Evolutionary conservation across 2,329 filamentous ascomycete species (phyloP).

Genomic region (Penicillium brasilianum): DNA sequence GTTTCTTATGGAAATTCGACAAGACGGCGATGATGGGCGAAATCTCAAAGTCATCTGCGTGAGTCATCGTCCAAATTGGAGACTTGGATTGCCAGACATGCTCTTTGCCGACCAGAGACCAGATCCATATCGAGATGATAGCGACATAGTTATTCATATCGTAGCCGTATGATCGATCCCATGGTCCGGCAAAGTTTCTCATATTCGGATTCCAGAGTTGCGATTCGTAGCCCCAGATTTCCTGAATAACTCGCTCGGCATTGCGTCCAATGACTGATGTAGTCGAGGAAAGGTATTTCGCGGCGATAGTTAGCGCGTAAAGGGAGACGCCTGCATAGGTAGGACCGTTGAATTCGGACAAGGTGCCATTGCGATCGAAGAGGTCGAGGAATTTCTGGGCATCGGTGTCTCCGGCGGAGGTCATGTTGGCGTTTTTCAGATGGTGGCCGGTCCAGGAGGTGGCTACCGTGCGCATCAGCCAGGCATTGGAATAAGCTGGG

Average conservation of each 20-base stretch:
- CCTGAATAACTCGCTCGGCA: slow-evolving; percentile 54
- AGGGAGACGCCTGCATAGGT: slow-evolving; percentile 68
- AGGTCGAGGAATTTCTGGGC: slow-evolving; percentile 62
- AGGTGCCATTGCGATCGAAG: slow-evolving; percentile 60
- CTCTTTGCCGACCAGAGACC: slow-evolving; percentile 52
- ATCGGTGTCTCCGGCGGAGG: slow-evolving; percentile 60
- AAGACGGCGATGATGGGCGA: slow-evolving; percentile 60
- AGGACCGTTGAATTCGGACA: slow-evolving; percentile 67
- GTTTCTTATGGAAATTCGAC: slow-evolving; percentile 26
- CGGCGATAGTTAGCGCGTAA: slow-evolving; percentile 63
- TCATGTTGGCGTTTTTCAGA: slow-evolving; percentile 64
- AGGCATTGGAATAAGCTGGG: slow-evolving; percentile 65
- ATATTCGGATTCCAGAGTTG: slow-evolving; percentile 63
- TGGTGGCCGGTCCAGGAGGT: slow-evolving; percentile 63
- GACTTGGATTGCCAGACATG: slow-evolving; percentile 46
- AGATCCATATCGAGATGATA: slow-evolving; percentile 64
- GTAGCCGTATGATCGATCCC: slow-evolving; percentile 67
- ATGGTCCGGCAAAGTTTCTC: slow-evolving; percentile 67
- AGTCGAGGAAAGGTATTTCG: slow-evolving; percentile 61
- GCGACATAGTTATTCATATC: slow-evolving; percentile 68
- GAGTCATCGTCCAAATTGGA: slow-evolving; percentile 54
- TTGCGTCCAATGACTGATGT: slow-evolving; percentile 61
- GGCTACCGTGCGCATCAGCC: slow-evolving; percentile 67
- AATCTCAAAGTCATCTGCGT: slow-evolving; percentile 64
- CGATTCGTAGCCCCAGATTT: slow-evolving; percentile 59